Evolutionary conservation across 1,284 basidiomycete genomes (phyloP).

Genomic region (Rhodotorula sp.): DNA sequence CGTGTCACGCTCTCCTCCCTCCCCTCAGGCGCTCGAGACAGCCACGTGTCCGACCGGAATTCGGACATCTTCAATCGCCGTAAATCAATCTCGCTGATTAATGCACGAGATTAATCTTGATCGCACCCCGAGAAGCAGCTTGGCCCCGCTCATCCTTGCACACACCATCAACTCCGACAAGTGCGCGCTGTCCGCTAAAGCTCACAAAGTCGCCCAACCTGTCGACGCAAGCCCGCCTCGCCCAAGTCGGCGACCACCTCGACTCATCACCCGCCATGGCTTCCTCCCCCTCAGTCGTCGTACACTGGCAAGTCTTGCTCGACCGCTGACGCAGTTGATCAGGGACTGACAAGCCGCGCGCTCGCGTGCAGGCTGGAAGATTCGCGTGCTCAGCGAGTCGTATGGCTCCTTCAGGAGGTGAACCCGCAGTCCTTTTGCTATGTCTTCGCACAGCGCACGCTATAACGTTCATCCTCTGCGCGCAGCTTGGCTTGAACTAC

Average conservation of each 20-base stretch:
- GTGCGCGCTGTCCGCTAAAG: not conserved
- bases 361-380: constrained; percentile 35
- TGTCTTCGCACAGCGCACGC: not conserved
- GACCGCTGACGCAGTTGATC: rapidly evolving
- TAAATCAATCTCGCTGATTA: no score
- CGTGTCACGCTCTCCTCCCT: no score
- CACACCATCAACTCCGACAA: no score
- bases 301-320: constrained; percentile 13
- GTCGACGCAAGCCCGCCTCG: not conserved
- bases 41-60: no score
- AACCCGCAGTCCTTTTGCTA: not conserved
- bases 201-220: not conserved
- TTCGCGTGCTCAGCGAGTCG: constrained; percentile 41
- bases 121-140: no score
- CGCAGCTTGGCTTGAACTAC: not conserved
- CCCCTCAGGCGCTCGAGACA: no score
- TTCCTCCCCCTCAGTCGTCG: constrained; percentile 5
- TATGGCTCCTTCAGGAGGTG: constrained; percentile 42
- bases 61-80: no score
- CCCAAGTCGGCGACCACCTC: constrained; percentile 7
- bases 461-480: not conserved
- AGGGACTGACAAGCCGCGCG: not conserved
- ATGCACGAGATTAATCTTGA: no score
- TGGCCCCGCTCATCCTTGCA: no score
- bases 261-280: not conserved